Conservation (phyloP, 139 green algal species). For the Coelastrella sp. region DNA sequence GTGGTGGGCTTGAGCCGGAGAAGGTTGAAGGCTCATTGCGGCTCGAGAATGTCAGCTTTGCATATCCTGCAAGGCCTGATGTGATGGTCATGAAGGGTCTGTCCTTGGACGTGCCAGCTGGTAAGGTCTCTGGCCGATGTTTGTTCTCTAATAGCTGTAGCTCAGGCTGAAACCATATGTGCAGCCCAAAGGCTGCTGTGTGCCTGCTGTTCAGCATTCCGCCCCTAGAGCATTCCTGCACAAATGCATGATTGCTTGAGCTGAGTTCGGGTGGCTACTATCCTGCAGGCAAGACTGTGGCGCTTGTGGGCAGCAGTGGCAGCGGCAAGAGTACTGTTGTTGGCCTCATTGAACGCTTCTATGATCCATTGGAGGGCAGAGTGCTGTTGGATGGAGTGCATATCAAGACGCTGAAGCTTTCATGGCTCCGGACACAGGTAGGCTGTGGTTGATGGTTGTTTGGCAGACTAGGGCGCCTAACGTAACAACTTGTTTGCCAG, state of each 20-base stretch:
- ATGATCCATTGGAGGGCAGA: constrained; percentile 77
- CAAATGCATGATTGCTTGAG: too few species aligned
- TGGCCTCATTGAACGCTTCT: constrained; percentile 92
- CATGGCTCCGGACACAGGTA: constrained; percentile 81
- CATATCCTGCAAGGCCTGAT: constrained; percentile 40
- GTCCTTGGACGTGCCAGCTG: constrained; percentile 50
- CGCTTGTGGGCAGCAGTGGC: constrained; percentile 91
- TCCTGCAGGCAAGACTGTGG: constrained; percentile 84
- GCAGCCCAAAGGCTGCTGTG: too few species aligned
- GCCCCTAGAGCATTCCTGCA: too few species aligned
- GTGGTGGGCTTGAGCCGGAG: neutral
- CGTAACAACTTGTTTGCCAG: too few species aligned
- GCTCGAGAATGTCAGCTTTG: constrained; percentile 60
- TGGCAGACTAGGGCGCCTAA: too few species aligned
- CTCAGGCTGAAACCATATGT: too few species aligned
- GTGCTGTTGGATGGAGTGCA: constrained; percentile 88
- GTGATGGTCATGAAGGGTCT: constrained; percentile 21
- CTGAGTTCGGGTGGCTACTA: too few species aligned
- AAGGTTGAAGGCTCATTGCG: constrained; percentile 67
- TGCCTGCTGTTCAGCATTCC: too few species aligned
- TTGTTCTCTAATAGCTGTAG: too few species aligned
- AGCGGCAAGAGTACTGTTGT: constrained; percentile 76
- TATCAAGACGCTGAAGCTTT: constrained; percentile 78
- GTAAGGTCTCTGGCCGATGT: too few species aligned
- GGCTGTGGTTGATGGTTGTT: too few species aligned